Base-by-base conservation (phyloP, 345 rosid species). In the Psidium guajava region DNA sequence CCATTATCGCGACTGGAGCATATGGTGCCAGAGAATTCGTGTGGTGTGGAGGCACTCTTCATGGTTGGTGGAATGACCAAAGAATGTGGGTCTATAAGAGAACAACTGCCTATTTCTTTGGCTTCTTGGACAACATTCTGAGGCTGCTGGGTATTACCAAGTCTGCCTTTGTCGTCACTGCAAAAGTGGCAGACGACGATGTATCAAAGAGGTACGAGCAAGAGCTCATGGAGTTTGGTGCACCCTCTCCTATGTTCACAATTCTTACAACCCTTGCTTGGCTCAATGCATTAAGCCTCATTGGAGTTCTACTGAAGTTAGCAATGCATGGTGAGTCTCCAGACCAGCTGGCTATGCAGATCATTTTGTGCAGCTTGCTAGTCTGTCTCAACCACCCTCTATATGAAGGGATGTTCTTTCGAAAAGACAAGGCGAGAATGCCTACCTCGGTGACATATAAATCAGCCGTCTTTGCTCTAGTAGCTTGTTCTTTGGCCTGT, bases 1-100 rank as follows among this genome's bases (percentile, higher is more conserved):
- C 84, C 40, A 54, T 87, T 49, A 28, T 84, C 22, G 89, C 87
- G 22, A 83, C 85, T 64, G 80, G 84, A 44, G 85, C 83, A 55
- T 88, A 87, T 53, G 88, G 87, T 84, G 83, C 90, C 4, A 84
- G 77, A 3, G 92, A 91, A 54, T 87, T 86, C 84, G n/a, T 89
- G 13, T 85, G 85, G 85, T 42, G 80, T 24, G 91, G 84, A n/a
- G 91, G 91, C 50, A 91, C 93, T 15, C 3, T 88, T 47, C 82
- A 9, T 8, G 92, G 92, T 21, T 88, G 92, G 94, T 92, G 89
- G 89, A 88, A 89, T 57, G 90, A 86, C 2, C 91, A 91, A 61
- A 86, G 94, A 61, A 88, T 84, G 28, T 90, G 92, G 92, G 6
- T 90, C 82, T 92, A 88, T 82, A 89, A 83, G 80, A 87, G 92